Percentiles rank a stretch among this genome's conserved stretches.
Evolutionary conservation across 2,329 filamentous ascomycete genomes (phyloP).

Genomic region (Dothidotthia symphoricarpi): DNA sequence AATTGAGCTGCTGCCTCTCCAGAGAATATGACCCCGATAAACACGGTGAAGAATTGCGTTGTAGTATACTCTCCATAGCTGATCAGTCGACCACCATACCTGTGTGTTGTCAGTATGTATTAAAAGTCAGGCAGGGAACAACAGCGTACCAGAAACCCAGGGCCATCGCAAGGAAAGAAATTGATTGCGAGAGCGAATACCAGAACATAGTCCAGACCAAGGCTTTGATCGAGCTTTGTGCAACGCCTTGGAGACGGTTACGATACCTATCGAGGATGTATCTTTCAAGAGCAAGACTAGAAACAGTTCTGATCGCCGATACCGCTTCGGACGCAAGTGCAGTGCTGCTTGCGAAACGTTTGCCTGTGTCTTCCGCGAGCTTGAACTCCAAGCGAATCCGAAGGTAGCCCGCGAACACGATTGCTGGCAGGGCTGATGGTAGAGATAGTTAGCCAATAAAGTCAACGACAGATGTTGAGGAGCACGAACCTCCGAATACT

Average conservation of each 20-base stretch:
- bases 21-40: constrained; percentile 53
- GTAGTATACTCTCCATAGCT: constrained; percentile 56
- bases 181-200: constrained; percentile 80
- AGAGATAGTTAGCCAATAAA: background rate
- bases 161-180: constrained; percentile 52
- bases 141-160: constrained; percentile 47
- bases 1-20: constrained; percentile 74
- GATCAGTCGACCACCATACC: constrained; percentile 40
- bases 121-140: constrained; percentile 54
- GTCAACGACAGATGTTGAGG: too few relatives aligned
- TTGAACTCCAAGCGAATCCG: constrained; percentile 88
- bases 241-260: constrained; percentile 57
- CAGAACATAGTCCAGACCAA: constrained; percentile 74
- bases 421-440: constrained; percentile 17
- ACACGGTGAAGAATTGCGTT: constrained; percentile 91
- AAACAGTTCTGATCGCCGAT: constrained; percentile 89
- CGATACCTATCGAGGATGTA: constrained; percentile 72
- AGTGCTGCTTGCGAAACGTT: constrained; percentile 58
- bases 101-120: constrained; percentile 27
- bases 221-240: constrained; percentile 58
- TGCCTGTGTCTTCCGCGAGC: constrained; percentile 66
- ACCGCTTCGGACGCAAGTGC: constrained; percentile 91
- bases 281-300: constrained; percentile 79
- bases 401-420: constrained; percentile 67
- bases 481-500: constrained; percentile 66